These are phyloP conservation scores for Tetrapisispora arboricola DNA, from an alignment of 805 yeast species.

Conservation along the genomic window DNA sequence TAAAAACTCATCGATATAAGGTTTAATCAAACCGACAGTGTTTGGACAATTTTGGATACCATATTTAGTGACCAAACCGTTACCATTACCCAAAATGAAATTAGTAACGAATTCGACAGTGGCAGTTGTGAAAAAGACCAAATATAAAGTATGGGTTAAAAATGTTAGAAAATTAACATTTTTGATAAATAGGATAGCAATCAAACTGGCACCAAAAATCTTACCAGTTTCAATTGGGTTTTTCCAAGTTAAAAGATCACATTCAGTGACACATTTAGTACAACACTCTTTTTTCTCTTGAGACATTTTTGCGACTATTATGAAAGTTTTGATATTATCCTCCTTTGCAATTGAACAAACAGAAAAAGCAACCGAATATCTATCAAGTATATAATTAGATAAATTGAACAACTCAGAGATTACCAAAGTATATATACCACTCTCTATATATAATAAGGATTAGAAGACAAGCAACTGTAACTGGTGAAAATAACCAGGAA, in stretches of 20 bases:
- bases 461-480: too few relatives aligned
- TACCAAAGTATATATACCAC: too few relatives aligned
- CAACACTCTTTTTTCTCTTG: conserved; percentile 4
- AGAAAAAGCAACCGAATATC: too few relatives aligned
- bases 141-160: conserved; percentile 48
- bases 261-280: conserved; percentile 4
- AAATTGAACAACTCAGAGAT: too few relatives aligned
- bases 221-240: conserved; percentile 61
- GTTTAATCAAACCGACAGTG: conserved; percentile 25
- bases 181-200: conserved; percentile 47
- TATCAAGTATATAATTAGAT: too few relatives aligned
- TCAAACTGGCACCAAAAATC: conserved; percentile 55
- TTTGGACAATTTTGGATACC: conserved; percentile 40
- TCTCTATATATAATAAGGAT: too few relatives aligned
- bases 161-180: conserved; percentile 52
- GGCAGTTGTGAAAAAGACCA: conserved; percentile 54
- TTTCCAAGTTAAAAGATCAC: conserved; percentile 27
- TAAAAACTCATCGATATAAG: conserved; percentile 22
- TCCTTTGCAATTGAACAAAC: too few relatives aligned
- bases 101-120: conserved; percentile 70
- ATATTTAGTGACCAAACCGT: conserved; percentile 69
- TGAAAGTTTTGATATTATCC: too few relatives aligned
- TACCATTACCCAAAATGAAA: conserved; percentile 60
- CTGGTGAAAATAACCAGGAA: too few relatives aligned
- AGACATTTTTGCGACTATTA: background rate